Evolutionary conservation across 2,329 filamentous ascomycete genomes (phyloP), one percentile per base, ranked within the genome.

Genomic region (Rutstroemia sydowiana): DNA sequence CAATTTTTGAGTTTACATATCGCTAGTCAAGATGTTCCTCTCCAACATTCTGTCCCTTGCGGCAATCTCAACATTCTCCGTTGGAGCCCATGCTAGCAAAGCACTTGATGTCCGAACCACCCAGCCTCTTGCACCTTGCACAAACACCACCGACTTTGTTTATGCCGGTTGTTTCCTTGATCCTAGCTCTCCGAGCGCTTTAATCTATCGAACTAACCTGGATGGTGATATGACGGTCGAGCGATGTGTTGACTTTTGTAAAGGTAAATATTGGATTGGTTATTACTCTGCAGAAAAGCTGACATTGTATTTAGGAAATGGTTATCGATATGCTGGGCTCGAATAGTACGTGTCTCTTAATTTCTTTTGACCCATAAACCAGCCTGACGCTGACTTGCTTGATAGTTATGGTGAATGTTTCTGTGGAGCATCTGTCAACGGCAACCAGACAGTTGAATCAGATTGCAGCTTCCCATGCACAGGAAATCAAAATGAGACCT

Each of bases 161-260:
- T 69, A 68, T 53, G 62, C 63, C 14, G 68, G 67, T 40, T 70
- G 68, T 54, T 70, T 62, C 48, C 7, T 46, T 16, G 66, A 68
- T 46, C 54, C 56, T 16, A 58, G 61, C 31, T 54, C 48, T 43
- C 56, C 66, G 30, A 54, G 60, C 9, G 55, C 65, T 42, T 59
- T 69, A 5, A 58, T 64, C 10, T 68, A 63, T 45, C 50, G 45
- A 42, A 57, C 60, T 21, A 58, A 59, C 26, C 52, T 67, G 5
- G 55, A 63, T 16, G 61, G 56, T 26, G 66, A 65, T 31, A 67
- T 68, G 57, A 70, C 68, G 0, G 60, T 69, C 4, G 62, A 68
- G 57, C 60, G 52, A 16, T 70, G 68, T 57, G 63, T 63, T 48
- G 63, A 66, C 47, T 66, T 65, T 42, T 70, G 68, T 52, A 70